Evolutionary conservation across 371 early-diverging fungal genomes (phyloP).

Genomic region (Mortierella sp.): DNA sequence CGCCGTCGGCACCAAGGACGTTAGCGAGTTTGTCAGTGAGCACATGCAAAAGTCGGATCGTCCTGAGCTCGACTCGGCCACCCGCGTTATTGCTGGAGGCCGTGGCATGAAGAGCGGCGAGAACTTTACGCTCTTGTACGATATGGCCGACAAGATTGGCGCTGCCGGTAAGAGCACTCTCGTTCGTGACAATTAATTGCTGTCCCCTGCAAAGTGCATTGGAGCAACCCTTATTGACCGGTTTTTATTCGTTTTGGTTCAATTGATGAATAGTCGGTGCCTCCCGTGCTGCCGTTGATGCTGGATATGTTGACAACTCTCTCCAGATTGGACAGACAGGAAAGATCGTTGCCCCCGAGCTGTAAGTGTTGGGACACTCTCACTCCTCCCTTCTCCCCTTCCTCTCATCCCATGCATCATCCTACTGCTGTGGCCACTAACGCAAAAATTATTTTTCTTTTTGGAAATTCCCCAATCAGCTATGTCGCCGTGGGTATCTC

Average conservation of each 20-base stretch:
- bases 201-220: background rate
- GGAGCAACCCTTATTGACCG: background rate
- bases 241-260: constrained; percentile 1
- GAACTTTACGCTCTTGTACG: constrained; percentile 94
- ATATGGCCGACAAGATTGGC: constrained; percentile 94
- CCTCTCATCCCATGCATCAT: background rate
- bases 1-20: constrained; percentile 59
- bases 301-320: constrained; percentile 96
- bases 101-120: constrained; percentile 97
- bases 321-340: constrained; percentile 99
- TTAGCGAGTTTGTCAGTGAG: constrained; percentile 90
- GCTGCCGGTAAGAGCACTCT: constrained; percentile 82
- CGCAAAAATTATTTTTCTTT: background rate
- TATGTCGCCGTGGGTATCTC: constrained; percentile 97
- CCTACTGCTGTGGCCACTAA: background rate
- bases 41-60: constrained; percentile 95
- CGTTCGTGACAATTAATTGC: background rate
- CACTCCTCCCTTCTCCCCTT: background rate
- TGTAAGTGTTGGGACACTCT: constrained; percentile 20
- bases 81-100: constrained; percentile 94
- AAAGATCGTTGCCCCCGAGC: constrained; percentile 95
- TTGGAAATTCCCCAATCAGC: constrained; percentile 71
- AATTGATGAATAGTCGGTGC: constrained; percentile 84
- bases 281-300: constrained; percentile 98
- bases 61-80: constrained; percentile 92